Evolutionary conservation across 108 stramenopile genomes (phyloP), one percentile per base, ranked within the genome.

Genomic region (Discostella pseudostelligera): DNA sequence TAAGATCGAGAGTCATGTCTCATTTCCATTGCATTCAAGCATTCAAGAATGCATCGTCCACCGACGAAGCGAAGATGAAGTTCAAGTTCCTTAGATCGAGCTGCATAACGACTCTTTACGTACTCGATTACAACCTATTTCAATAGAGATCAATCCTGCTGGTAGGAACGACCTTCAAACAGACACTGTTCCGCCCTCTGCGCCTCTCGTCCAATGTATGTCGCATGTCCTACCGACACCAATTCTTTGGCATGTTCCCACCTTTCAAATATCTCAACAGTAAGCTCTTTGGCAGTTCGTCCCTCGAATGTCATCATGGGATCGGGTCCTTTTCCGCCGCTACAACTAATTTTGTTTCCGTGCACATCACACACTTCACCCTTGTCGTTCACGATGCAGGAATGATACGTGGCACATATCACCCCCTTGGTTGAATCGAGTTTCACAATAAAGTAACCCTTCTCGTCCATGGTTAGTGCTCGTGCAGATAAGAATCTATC

Each of bases 211-310:
- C 83, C 83, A 65, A 84, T 46, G 45, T 84, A 84, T 10, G 80
- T 74, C 24, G 78, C 83, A 65, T 81, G 83, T 9, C 80, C 73
- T 16, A 82, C 60, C 28, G 63, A 60, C 40, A 81, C 36, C 37
- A 79, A 21, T n/a, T 67, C 59, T 4, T 56, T 36, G 10, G 74
- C 72, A 21, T 67, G 43, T 43, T 74, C 56, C 83, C 83, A 84
- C 42, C 55, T 10, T 49, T 84, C 83, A 62, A 84, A 76, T 36
- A 84, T 76, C 1, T 51, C 9, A 22, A 62, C 54, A 11, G 78
- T 76, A n/a, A 80, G 40, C 62, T 84, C 83, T 55, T 84, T 84
- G 39, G 83, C 83, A 7, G 83, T 84, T 11, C 83, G 68, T n/a
- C 53, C 69, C 60, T 72, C 58, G 62, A 69, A 84, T 1, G 36